A percentile compares a stretch with the other conserved stretches of the same genome.
phyloP scores from a whole-genome alignment of 2,329 filamentous ascomycete genomes.

The Ustulina deusta region DNA sequence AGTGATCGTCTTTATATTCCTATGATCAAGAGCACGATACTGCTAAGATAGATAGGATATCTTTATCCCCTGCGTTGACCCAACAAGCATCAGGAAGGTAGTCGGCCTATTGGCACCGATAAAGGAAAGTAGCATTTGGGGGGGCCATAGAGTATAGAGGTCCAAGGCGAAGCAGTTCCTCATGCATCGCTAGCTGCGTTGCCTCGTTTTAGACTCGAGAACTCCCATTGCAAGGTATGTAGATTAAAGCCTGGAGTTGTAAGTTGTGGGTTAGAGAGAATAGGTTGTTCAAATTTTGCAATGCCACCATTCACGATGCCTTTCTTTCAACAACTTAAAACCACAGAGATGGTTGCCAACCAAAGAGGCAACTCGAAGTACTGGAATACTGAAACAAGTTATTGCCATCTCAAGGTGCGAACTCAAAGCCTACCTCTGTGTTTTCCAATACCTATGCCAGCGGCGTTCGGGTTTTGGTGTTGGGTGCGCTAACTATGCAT shows the following conservation, averaged over 20 bases:
- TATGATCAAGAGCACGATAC: conserved; percentile 3
- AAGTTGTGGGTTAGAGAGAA: conserved; percentile 13
- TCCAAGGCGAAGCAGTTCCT: conserved; percentile 16
- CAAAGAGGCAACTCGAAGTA: conserved; percentile 12
- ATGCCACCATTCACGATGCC: background rate
- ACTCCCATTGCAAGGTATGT: conserved; percentile 4
- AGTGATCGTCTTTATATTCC: conserved; percentile 39
- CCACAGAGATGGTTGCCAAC: background rate
- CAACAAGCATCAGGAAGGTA: conserved; percentile 38
- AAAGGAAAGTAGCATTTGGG: conserved; percentile 41
- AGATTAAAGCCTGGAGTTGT: background rate
- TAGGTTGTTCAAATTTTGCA: conserved; percentile 7
- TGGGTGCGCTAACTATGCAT: conserved; percentile 35
- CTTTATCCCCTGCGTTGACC: conserved; percentile 12
- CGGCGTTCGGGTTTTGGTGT: conserved; percentile 11
- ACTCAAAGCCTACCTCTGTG: background rate
- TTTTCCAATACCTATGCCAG: conserved; percentile 13
- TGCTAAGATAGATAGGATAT: conserved; percentile 31
- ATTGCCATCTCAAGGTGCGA: conserved; percentile 6
- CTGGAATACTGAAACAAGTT: conserved; percentile 3
- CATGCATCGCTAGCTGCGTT: conserved; percentile 27
- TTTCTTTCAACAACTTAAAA: conserved; percentile 7
- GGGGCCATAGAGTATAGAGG: conserved; percentile 18
- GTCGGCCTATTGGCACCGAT: conserved; percentile 36
- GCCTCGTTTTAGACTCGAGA: conserved; percentile 19